Conservation (phyloP, 1,284 basidiomycete genomes). For the Trametes polyzona region DNA sequence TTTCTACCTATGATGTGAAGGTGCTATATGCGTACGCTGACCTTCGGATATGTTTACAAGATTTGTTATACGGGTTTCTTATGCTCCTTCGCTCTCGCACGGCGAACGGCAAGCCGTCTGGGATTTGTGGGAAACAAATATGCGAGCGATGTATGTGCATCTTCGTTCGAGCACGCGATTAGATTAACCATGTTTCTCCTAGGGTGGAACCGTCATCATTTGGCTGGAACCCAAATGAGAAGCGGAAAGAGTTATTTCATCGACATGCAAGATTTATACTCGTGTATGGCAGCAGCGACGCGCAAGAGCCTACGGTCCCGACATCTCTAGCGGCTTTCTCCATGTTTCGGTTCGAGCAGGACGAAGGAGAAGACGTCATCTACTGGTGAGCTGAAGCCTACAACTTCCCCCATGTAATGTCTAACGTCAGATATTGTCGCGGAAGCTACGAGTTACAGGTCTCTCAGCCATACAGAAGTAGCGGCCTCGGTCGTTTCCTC, state of each 20-base stretch:
- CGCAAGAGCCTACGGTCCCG: constrained; percentile 12
- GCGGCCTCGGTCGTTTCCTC: constrained; percentile 61
- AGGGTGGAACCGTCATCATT: constrained; percentile 52
- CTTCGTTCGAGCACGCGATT: background rate
- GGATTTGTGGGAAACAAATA: constrained; percentile 59
- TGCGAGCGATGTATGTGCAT: constrained; percentile 51
- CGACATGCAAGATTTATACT: constrained; percentile 61
- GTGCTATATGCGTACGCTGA: too few relatives aligned
- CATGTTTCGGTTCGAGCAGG: constrained; percentile 75
- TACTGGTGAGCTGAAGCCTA: constrained; percentile 63
- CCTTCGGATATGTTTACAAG: constrained; percentile 27
- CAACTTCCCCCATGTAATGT: background rate
- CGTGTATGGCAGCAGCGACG: constrained; percentile 30
- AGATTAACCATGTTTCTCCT: too few relatives aligned
- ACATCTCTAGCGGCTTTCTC: constrained; percentile 55
- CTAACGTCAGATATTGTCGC: background rate
- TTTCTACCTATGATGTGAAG: too few relatives aligned
- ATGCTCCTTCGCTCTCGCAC: constrained; percentile 43
- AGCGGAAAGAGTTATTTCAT: constrained; percentile 65
- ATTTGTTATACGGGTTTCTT: constrained; percentile 39
- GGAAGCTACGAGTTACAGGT: constrained; percentile 77
- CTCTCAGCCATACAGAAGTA: constrained; percentile 42
- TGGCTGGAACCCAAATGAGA: constrained; percentile 64
- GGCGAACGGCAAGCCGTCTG: constrained; percentile 51
- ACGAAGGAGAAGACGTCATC: constrained; percentile 57